Evolutionary conservation across 805 yeast species (phyloP).

Genomic region (Teunomyces tritomae): DNA sequence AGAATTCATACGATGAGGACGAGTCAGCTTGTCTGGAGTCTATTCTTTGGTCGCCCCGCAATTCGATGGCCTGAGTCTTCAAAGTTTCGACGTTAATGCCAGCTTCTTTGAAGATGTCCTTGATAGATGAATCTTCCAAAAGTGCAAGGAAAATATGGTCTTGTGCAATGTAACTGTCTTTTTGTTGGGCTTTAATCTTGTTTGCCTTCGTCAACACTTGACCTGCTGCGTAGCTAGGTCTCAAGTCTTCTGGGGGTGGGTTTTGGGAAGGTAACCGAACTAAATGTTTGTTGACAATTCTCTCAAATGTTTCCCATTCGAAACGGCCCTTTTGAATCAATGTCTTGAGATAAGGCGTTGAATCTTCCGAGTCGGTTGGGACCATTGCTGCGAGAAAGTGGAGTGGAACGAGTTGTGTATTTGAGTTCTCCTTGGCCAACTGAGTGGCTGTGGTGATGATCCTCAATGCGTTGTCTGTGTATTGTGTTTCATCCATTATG

Average conservation of each 20-base stretch:
- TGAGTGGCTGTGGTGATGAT: slow-evolving; percentile 76
- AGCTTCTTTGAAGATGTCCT: slow-evolving; percentile 69
- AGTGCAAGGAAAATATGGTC: slow-evolving; percentile 88
- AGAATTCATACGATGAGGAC: slow-evolving; percentile 76
- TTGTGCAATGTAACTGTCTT: slow-evolving; percentile 89
- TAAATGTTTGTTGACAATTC: slow-evolving; percentile 74
- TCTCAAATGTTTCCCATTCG: slow-evolving; percentile 79
- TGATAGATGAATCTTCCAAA: slow-evolving; percentile 71
- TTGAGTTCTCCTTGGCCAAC: slow-evolving; percentile 80
- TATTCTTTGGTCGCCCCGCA: slow-evolving; percentile 88
- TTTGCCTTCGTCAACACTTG: slow-evolving; percentile 71
- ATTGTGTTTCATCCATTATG: slow-evolving; percentile 65
- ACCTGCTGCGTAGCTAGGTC: slow-evolving; percentile 74
- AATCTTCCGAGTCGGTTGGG: slow-evolving; percentile 48
- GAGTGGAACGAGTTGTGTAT: slow-evolving; percentile 81
- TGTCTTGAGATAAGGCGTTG: slow-evolving; percentile 66
- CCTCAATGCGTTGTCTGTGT: slow-evolving; percentile 89
- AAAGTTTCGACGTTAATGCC: slow-evolving; percentile 66
- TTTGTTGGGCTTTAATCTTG: slow-evolving; percentile 80
- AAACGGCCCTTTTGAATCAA: slow-evolving; percentile 81
- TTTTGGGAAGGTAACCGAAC: slow-evolving; percentile 83
- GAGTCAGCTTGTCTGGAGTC: slow-evolving; percentile 95
- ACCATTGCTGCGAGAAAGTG: slow-evolving; percentile 92
- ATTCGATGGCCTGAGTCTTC: slow-evolving; percentile 70
- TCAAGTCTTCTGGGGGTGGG: slow-evolving; percentile 83